Conservation (phyloP, 805 yeast genomes). For the Ogataea paradorogensis region DNA sequence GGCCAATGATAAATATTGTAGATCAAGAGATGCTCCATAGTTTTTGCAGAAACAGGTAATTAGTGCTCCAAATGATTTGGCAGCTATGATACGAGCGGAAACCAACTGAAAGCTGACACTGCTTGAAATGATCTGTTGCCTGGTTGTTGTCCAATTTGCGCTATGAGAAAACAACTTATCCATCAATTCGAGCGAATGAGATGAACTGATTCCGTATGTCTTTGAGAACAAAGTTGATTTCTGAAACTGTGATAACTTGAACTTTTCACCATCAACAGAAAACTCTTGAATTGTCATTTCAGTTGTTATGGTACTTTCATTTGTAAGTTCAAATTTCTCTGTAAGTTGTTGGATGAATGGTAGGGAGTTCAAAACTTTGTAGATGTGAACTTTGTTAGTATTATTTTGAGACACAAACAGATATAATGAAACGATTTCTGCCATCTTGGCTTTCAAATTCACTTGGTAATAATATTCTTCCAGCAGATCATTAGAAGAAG, state of each 20-base stretch:
- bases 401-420: constrained; percentile 55
- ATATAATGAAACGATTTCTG: constrained; percentile 72
- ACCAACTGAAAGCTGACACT: constrained; percentile 63
- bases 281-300: constrained; percentile 45
- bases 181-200: constrained; percentile 61
- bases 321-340: constrained; percentile 35
- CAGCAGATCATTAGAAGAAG: constrained; percentile 22
- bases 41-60: constrained; percentile 61
- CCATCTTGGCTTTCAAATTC: constrained; percentile 60
- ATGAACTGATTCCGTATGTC: constrained; percentile 49
- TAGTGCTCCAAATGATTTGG: constrained; percentile 77
- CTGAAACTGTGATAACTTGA: constrained; percentile 50
- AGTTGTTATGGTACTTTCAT: constrained; percentile 16
- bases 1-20: constrained; percentile 36
- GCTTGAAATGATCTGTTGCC: constrained; percentile 51
- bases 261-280: constrained; percentile 40
- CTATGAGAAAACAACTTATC: constrained; percentile 51
- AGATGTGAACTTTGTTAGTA: constrained; percentile 40
- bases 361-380: constrained; percentile 18
- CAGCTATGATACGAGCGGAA: constrained; percentile 63
- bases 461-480: constrained; percentile 49
- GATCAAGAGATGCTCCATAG: constrained; percentile 27
- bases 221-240: constrained; percentile 44
- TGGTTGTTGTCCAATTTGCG: constrained; percentile 46
- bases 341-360: constrained; percentile 37